Evolutionary conservation across 2,329 filamentous ascomycete species (phyloP).

Genomic region (Knufia fluminis): DNA sequence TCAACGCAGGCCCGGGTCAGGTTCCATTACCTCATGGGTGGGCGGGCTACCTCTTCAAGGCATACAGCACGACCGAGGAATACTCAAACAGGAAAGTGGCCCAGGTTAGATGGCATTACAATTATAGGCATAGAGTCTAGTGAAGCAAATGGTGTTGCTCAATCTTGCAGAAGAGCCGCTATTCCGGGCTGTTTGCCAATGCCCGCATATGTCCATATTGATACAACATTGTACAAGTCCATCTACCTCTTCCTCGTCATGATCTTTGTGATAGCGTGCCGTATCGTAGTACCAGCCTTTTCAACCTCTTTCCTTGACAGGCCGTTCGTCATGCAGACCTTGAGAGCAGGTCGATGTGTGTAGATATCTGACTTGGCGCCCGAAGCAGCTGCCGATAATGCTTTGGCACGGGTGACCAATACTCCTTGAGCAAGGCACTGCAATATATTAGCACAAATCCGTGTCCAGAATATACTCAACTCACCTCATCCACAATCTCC

Average conservation of each 20-base stretch:
- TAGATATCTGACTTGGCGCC: slow-evolving; percentile 58
- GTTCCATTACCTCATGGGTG: too few species aligned
- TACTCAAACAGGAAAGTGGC: too few species aligned
- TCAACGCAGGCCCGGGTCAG: too few species aligned
- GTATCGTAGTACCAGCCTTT: slow-evolving; percentile 77
- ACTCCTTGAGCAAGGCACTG: slow-evolving; percentile 80
- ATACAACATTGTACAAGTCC: slow-evolving; percentile 2
- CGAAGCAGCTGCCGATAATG: slow-evolving; percentile 55
- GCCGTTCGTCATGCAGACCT: slow-evolving; percentile 81
- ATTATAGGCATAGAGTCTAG: too few species aligned
- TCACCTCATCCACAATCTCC: slow-evolving; percentile 92
- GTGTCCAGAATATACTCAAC: slow-evolving; percentile 23
- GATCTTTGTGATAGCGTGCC: slow-evolving; percentile 90
- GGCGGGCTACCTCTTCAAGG: too few species aligned
- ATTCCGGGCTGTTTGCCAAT: too few species aligned
- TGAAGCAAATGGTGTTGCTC: too few species aligned
- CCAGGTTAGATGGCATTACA: too few species aligned
- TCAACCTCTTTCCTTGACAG: slow-evolving; percentile 91
- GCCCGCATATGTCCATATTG: neutral
- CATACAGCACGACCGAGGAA: too few species aligned
- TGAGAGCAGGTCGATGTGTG: slow-evolving; percentile 66
- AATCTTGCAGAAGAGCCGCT: too few species aligned
- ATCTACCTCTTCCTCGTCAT: slow-evolving; percentile 50
- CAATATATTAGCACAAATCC: slow-evolving; percentile 15
- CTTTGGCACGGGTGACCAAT: slow-evolving; percentile 78